A percentile compares a stretch with the other conserved stretches of the same genome.
Conservation (phyloP, 140 eudicot genomes). For the Ambrosia hybrid region DNA sequence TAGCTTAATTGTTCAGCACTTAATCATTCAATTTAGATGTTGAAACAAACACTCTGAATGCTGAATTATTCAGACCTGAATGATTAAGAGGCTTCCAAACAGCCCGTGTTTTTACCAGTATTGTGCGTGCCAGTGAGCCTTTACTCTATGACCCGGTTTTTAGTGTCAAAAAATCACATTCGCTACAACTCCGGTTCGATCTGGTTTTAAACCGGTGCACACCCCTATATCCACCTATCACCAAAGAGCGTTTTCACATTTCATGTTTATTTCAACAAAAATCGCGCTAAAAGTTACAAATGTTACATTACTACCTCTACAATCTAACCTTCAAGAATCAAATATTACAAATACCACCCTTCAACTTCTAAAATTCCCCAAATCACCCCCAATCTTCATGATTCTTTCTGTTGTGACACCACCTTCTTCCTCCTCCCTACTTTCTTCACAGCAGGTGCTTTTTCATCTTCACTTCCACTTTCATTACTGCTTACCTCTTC, state of each 20-base stretch:
- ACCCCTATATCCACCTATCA: not conserved
- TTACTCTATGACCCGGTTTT: no score
- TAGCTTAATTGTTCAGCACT: no score
- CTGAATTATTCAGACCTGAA: no score
- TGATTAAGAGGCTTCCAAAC: no score
- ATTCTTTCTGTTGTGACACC: slow-evolving; percentile 33
- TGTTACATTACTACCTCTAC: slow-evolving; percentile 14
- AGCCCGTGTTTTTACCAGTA: no score
- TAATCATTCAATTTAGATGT: no score
- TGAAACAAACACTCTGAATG: no score
- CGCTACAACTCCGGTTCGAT: not conserved
- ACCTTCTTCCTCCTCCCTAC: slow-evolving; percentile 56
- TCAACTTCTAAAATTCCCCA: slow-evolving; percentile 19
- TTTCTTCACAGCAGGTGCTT: slow-evolving; percentile 44
- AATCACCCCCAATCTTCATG: slow-evolving; percentile 24
- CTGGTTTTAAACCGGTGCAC: not conserved
- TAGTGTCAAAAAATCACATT: not conserved
- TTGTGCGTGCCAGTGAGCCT: no score
- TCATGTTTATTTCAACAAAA: not conserved
- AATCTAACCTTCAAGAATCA: slow-evolving; percentile 31
- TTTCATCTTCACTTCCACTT: slow-evolving; percentile 30
- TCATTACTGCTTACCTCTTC: slow-evolving; percentile 14
- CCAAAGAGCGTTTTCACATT: not conserved
- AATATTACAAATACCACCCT: slow-evolving; percentile 34
- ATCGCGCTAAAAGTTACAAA: slow-evolving; percentile 20